Base-by-base conservation (phyloP, 495 filamentous ascomycete species). In the Aspergillus bertholletiae region DNA sequence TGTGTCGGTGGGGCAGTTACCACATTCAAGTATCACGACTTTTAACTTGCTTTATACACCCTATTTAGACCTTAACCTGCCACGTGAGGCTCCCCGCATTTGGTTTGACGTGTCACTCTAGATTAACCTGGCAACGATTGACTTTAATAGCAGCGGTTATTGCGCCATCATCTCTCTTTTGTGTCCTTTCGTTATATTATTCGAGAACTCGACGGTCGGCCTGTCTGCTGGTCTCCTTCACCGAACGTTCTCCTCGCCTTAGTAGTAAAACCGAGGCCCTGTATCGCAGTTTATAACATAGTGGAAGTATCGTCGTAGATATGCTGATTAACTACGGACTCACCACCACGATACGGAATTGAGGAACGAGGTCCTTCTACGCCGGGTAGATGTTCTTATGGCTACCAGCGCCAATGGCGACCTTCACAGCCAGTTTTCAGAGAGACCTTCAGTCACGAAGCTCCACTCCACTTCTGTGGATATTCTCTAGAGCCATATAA, bases 311-410 rank as follows among this genome's bases (percentile, higher is more conserved):
- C 13, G 63, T 90, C 55, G 81, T 77, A 55, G 79, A 79, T 46
- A 83, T 89, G 12, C 64, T 90, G 0, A 88, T 86, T 0, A 84
- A 85, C 0, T 87, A 88, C 58, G 87, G 88, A 85, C 70, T 91
- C 20, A 90, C 89, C 67, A 83, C 85, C 0, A 73, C 68, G 0
- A 85, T 81, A 0, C 90, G 87, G 87, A 65, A 88, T 67, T 90
- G 86, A 85, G 72, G 76, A 24, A 87, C 85, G 56, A 88, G 80
- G 56, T 75, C 86, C 70, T 63, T 82, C 34, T 88, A 84, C 65
- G 80, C 88, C 51, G 66, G 88, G 8, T 89, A 86, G 69, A 79
- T 81, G 0, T 91, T 82, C 70, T 89, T 89, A 77, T 80, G 40
- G n/a, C 15, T 59, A 9, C 76, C 74, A 7, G 76, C 77, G 54